phyloP scores from a whole-genome alignment of 2,329 filamentous ascomycete genomes.

The Didymella sp. region DNA sequence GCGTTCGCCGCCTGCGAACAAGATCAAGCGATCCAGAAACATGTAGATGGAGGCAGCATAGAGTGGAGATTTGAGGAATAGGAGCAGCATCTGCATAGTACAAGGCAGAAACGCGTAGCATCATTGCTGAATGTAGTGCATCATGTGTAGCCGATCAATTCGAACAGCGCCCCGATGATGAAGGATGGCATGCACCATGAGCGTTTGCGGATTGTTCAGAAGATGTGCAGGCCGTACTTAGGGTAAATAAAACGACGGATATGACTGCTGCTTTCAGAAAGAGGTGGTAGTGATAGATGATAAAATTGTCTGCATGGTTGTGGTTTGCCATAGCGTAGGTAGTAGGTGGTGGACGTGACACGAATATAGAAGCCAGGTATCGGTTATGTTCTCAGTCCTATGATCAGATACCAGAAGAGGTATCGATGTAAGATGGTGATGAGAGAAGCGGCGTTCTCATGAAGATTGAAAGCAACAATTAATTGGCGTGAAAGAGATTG shows the following conservation, averaged over 20 bases:
- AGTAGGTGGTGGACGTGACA: not conserved
- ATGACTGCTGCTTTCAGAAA: conserved; percentile 56
- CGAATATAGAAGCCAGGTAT: no score
- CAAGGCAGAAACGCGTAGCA: conserved; percentile 45
- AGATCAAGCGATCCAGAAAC: conserved; percentile 56
- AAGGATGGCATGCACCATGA: conserved; percentile 63
- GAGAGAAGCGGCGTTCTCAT: no score
- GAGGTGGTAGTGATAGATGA: conserved; percentile 52
- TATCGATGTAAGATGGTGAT: no score
- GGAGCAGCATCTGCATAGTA: conserved; percentile 53
- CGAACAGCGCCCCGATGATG: conserved; percentile 60
- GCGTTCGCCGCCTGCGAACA: conserved; percentile 48
- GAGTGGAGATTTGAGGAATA: conserved; percentile 56
- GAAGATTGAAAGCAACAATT: not conserved
- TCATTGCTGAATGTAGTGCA: conserved; percentile 52
- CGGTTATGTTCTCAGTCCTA: no score
- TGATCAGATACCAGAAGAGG: no score
- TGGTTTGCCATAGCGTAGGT: conserved; percentile 51
- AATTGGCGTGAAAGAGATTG: not conserved
- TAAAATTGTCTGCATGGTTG: conserved; percentile 32
- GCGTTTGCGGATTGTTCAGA: conserved; percentile 51
- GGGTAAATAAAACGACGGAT: conserved; percentile 56
- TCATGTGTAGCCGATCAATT: conserved; percentile 59
- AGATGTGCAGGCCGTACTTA: conserved; percentile 53
- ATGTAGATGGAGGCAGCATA: conserved; percentile 60